Percentiles rank a stretch among this genome's conserved stretches.
These are phyloP conservation scores for Beauveria scarabaeidicola DNA, from an alignment of 2,329 filamentous ascomycete species.

Conservation along the genomic window DNA sequence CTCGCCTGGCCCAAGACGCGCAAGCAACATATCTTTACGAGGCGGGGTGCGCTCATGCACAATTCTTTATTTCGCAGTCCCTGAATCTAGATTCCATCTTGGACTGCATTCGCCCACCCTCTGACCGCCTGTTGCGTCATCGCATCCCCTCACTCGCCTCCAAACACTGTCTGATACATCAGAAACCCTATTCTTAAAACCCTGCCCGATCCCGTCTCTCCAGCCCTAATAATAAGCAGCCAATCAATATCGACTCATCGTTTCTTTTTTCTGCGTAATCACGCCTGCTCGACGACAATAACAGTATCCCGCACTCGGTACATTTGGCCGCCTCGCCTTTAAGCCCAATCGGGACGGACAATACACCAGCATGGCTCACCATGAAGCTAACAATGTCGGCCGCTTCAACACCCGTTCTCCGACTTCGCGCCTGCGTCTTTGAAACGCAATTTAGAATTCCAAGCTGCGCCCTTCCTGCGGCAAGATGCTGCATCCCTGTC, in stretches of 20 bases:
- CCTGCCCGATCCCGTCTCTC: neutral
- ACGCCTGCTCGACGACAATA: neutral
- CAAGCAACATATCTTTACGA: neutral
- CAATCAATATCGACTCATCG: neutral
- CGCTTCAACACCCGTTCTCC: neutral
- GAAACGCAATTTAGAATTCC: too few relatives aligned
- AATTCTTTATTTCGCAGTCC: too few relatives aligned
- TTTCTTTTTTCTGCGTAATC: neutral
- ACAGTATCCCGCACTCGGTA: too few relatives aligned
- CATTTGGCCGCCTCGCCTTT: too few relatives aligned
- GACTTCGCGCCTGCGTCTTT: too few relatives aligned
- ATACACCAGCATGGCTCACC: neutral
- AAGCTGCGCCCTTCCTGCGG: too few relatives aligned
- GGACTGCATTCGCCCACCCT: neutral
- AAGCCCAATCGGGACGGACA: too few relatives aligned
- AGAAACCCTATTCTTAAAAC: neutral
- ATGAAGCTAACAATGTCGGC: neutral
- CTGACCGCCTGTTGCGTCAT: neutral
- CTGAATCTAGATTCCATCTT: neutral
- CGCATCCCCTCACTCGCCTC: neutral
- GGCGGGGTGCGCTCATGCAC: neutral
- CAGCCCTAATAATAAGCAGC: neutral
- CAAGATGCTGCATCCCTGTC: too few relatives aligned
- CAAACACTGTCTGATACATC: neutral
- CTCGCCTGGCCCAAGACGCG: slow-evolving; percentile 4